Conservation (phyloP, 1,284 basidiomycete genomes). For the Trichosporon faecale region DNA sequence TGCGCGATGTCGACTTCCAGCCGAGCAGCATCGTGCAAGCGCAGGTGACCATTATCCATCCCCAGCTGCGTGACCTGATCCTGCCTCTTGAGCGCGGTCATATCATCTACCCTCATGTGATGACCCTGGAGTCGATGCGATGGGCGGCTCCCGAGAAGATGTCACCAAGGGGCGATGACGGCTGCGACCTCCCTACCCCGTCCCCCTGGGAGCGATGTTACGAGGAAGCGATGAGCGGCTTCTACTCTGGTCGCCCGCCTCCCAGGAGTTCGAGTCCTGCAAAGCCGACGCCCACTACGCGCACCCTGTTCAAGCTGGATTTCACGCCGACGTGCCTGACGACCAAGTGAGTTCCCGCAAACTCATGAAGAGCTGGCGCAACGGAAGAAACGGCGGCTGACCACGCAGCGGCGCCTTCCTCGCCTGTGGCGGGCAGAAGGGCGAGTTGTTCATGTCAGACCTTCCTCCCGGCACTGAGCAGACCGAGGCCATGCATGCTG, state of each 20-base stretch:
- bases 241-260: not conserved
- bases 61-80: conserved; percentile 50
- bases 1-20: conserved; percentile 39
- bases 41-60: conserved; percentile 47
- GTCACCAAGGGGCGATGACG: not conserved
- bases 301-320: conserved; percentile 34
- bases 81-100: conserved; percentile 38
- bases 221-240: not conserved
- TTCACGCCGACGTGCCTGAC: conserved; percentile 48
- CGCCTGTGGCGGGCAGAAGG: conserved; percentile 51
- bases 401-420: conserved; percentile 35
- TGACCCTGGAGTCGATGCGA: conserved; percentile 24
- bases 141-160: not conserved
- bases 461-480: conserved; percentile 24
- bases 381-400: conserved; percentile 11
- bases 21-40: conserved; percentile 38
- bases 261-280: not conserved
- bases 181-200: not conserved
- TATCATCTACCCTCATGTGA: conserved; percentile 42
- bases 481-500: conserved; percentile 9
- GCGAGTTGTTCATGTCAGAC: conserved; percentile 46
- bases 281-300: not conserved
- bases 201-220: not conserved
- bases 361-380: not conserved
- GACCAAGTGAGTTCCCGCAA: conserved; percentile 36